Base-by-base conservation (phyloP, 1,284 basidiomycete species). In the Cronartium ribicola region DNA sequence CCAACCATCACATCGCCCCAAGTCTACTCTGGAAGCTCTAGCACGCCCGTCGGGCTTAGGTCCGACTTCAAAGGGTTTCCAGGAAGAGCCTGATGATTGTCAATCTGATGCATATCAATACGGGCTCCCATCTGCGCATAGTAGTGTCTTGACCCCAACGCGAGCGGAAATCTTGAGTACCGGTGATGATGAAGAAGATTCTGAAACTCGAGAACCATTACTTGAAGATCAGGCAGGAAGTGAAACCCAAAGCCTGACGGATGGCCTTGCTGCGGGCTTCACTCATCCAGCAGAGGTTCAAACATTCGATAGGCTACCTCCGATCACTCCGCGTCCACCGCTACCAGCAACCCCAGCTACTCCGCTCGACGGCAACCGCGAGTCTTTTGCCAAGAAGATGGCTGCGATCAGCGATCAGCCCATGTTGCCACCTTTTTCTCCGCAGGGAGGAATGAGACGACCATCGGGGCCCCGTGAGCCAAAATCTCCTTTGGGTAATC, bases 341-440 rank as follows among this genome's bases (percentile, higher is more conserved):
- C 36, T 57, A 13, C 20, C 55, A 10, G n/a, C 20, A 57, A 20
- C 55, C 20, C 55, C 55, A 57, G 55, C 55, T 22, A 20, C 55
- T 20, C 20, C 20, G 20, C 20, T 57, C 55, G 36, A 10, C 55
- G 55, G 36, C 20, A 20, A 57, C 36, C 55, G 55, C 36, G 20
- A 57, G 55, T 57, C 55, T 57, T 57, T 57, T 29, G 55, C 55
- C 55, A 57, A 57, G 55, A 57, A 57, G 14, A 57, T 57, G 55
- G 55, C 55, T 57, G 55, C 20, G n/a, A 57, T 57, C 55, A 29
- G 55, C 4, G 55, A 29, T 22, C 55, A 29, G 14, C 55, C 55
- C 20, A 20, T 57, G 55, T 13, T 57, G 17, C 55, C 55, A 57
- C 55, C 55, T 13, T 22, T 57, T 1, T 57, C 55, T 57, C 55